Conservation (phyloP, 2,329 filamentous ascomycete genomes). For the Aspergillus tubingensis region DNA sequence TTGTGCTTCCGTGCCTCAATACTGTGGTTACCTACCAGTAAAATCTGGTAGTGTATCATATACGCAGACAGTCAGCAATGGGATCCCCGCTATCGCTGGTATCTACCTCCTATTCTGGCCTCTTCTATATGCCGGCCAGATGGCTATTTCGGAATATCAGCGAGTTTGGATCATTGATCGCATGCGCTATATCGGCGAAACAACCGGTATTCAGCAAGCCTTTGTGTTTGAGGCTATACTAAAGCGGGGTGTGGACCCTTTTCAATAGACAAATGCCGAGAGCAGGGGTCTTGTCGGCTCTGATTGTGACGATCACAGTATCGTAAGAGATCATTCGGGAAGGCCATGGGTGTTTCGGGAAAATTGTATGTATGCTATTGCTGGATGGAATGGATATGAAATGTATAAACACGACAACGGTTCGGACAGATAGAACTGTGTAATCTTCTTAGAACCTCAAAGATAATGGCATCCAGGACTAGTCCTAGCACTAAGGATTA, state of each 20-base stretch:
- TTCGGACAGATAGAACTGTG: too few relatives aligned
- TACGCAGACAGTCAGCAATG: neutral
- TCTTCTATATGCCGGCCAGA: slow-evolving; percentile 9
- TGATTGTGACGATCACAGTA: too few relatives aligned
- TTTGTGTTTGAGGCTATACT: slow-evolving; percentile 16
- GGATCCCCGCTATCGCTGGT: slow-evolving; percentile 13
- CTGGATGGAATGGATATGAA: too few relatives aligned
- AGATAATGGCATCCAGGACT: too few relatives aligned
- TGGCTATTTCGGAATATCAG: slow-evolving; percentile 3
- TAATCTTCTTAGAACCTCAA: too few relatives aligned
- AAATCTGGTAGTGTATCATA: neutral
- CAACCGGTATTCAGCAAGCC: slow-evolving; percentile 15
- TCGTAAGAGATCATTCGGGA: neutral
- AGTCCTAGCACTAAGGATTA: too few relatives aligned
- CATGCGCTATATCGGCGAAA: slow-evolving; percentile 12
- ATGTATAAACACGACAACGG: too few relatives aligned
- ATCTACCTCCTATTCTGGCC: slow-evolving; percentile 19
- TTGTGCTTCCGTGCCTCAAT: slow-evolving; percentile 7
- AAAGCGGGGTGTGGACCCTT: neutral
- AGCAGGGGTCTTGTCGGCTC: too few relatives aligned
- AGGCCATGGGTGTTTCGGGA: neutral
- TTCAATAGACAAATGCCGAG: neutral
- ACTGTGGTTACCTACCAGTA: neutral
- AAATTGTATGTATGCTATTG: too few relatives aligned
- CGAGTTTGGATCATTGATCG: slow-evolving; percentile 16